These are phyloP conservation scores for Mastigamoeba balamuthi DNA, from an alignment of 78 protist genomes.

Conservation along the genomic window DNA sequence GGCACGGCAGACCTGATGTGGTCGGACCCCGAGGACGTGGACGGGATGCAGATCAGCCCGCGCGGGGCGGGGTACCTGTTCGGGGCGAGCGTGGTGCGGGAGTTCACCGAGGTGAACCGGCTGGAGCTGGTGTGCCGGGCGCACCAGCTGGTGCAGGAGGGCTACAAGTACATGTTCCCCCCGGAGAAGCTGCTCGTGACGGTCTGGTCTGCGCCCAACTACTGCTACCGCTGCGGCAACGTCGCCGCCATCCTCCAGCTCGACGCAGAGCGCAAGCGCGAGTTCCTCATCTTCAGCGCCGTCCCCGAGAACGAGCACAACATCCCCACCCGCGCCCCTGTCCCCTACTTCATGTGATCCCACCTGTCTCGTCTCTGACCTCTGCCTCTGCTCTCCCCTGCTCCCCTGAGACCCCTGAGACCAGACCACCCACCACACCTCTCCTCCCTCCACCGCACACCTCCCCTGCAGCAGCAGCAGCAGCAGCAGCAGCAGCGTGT, in stretches of 20 bases:
- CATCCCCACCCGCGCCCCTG: constrained; percentile 6
- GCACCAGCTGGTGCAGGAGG: constrained; percentile 97
- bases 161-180: constrained; percentile 86
- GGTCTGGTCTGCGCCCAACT: constrained; percentile 98
- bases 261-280: constrained; percentile 51
- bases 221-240: constrained; percentile 94
- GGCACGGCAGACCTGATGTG: constrained; percentile 92
- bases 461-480: no score
- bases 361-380: no score
- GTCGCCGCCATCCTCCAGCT: constrained; percentile 83
- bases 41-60: constrained; percentile 84
- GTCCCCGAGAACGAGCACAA: constrained; percentile 44
- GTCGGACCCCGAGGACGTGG: constrained; percentile 97
- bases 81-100: constrained; percentile 77
- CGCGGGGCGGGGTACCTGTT: constrained; percentile 98
- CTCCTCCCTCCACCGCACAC: no score
- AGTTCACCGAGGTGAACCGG: constrained; percentile 74
- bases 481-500: no score
- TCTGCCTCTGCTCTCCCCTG: no score
- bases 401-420: no score
- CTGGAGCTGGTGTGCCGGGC: constrained; percentile 88
- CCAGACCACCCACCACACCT: no score
- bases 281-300: constrained; percentile 69
- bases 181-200: constrained; percentile 74
- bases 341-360: constrained; percentile 40